phyloP scores from a whole-genome alignment of 352 stramenopile species.

The Phytophthora gonapodyides region DNA sequence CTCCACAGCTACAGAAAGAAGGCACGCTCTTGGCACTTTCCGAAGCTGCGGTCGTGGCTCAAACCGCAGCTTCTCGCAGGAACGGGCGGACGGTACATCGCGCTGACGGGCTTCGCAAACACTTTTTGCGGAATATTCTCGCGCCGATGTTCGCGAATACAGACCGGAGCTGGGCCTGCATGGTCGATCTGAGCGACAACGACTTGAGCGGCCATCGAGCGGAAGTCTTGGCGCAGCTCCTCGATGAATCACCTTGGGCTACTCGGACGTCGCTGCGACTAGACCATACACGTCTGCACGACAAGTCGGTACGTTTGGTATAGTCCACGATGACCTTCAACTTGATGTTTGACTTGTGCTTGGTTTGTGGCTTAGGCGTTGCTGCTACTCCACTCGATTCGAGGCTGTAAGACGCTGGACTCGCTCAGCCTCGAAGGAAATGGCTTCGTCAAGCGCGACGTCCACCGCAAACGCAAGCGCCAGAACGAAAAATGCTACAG shows the following conservation, averaged over 20 bases:
- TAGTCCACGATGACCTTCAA: background rate
- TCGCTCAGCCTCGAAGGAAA: constrained; percentile 78
- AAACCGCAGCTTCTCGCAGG: constrained; percentile 25
- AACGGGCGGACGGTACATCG: constrained; percentile 25
- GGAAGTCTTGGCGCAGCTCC: constrained; percentile 49
- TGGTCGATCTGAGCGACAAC: constrained; percentile 82
- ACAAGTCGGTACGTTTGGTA: constrained; percentile 53
- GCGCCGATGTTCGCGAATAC: constrained; percentile 72
- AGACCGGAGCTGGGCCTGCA: constrained; percentile 39
- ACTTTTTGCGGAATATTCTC: constrained; percentile 59
- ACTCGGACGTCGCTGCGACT: constrained; percentile 53
- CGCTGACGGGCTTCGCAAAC: constrained; percentile 47
- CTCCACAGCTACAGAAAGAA: constrained; percentile 30
- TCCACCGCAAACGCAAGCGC: constrained; percentile 19
- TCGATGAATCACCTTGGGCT: constrained; percentile 49
- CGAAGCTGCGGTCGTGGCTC: constrained; percentile 28
- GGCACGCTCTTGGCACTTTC: constrained; percentile 29
- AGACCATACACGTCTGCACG: constrained; percentile 56
- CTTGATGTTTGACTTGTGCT: constrained; percentile 6
- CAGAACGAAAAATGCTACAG: constrained; percentile 31
- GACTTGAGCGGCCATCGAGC: constrained; percentile 56
- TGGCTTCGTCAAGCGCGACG: constrained; percentile 48
- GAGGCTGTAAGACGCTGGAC: constrained; percentile 50
- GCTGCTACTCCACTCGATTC: constrained; percentile 63
- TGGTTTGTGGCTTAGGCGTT: constrained; percentile 41